Evolutionary conservation across 352 stramenopile genomes (phyloP).

Genomic region (Pythium graminicola): DNA sequence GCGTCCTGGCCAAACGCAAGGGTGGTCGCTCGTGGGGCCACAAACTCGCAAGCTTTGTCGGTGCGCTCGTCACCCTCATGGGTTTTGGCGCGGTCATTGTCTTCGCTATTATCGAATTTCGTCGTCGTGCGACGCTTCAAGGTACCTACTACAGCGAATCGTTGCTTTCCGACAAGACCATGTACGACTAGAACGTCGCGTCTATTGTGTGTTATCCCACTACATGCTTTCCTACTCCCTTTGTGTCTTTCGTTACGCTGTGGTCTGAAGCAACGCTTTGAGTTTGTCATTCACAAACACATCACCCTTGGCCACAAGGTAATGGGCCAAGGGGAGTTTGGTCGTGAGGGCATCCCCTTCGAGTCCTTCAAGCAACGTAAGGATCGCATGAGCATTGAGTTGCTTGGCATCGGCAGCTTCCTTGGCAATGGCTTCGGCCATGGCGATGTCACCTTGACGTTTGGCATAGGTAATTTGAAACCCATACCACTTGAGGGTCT

Average conservation of each 20-base stretch:
- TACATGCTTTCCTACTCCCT: background rate
- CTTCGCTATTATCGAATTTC: slow-evolving; percentile 27
- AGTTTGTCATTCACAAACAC: slow-evolving; percentile 39
- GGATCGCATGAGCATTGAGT: slow-evolving; percentile 77
- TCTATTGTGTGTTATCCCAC: background rate
- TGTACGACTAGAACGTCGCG: slow-evolving; percentile 36
- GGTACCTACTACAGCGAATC: slow-evolving; percentile 57
- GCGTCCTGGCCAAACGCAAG: background rate
- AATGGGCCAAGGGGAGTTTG: slow-evolving; percentile 65
- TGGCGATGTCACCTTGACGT: slow-evolving; percentile 46
- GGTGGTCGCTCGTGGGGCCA: slow-evolving; percentile 7
- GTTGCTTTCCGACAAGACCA: slow-evolving; percentile 51
- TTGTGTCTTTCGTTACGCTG: slow-evolving; percentile 5
- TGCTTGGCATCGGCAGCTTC: slow-evolving; percentile 51
- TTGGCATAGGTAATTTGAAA: slow-evolving; percentile 69
- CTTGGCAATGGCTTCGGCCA: slow-evolving; percentile 57
- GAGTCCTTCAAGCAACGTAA: slow-evolving; percentile 56
- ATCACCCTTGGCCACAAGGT: slow-evolving; percentile 75
- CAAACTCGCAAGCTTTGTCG: slow-evolving; percentile 56
- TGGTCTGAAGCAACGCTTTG: slow-evolving; percentile 15
- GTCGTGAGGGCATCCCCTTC: slow-evolving; percentile 50
- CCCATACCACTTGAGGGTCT: slow-evolving; percentile 67
- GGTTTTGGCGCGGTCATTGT: slow-evolving; percentile 28
- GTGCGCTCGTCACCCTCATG: slow-evolving; percentile 49
- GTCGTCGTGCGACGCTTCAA: slow-evolving; percentile 17